These are phyloP conservation scores for Tetramitus jugosus DNA, from an alignment of 208 protist species.

Conservation along the genomic window DNA sequence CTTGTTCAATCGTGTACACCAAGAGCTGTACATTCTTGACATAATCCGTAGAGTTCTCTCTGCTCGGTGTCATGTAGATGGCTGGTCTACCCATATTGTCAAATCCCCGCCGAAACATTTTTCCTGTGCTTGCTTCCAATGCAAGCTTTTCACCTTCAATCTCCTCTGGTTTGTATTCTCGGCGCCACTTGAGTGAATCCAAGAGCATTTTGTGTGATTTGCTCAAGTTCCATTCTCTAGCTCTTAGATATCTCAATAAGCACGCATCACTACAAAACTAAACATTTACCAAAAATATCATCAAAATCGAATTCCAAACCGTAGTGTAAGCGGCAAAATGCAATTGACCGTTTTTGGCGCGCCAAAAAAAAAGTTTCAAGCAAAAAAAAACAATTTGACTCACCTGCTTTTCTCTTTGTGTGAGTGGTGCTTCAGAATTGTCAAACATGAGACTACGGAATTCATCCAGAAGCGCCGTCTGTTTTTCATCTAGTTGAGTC, in stretches of 20 bases:
- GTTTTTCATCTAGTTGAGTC: too few relatives aligned
- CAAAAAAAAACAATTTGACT: too few relatives aligned
- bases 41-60: conserved; percentile 5
- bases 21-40: not conserved
- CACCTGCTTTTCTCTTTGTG: too few relatives aligned
- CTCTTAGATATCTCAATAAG: conserved; percentile 21
- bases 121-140: not conserved
- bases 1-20: conserved; percentile 17
- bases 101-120: conserved; percentile 12
- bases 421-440: too few relatives aligned
- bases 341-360: too few relatives aligned
- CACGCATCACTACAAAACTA: too few relatives aligned
- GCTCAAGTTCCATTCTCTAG: not conserved
- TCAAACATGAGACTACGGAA: too few relatives aligned
- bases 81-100: conserved; percentile 10
- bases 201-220: conserved; percentile 3
- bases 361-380: too few relatives aligned
- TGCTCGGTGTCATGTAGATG: conserved; percentile 6
- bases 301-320: too few relatives aligned
- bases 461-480: too few relatives aligned
- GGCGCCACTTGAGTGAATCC: conserved; percentile 11
- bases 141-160: not conserved
- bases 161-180: conserved; percentile 17
- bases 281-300: too few relatives aligned
- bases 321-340: too few relatives aligned